Evolutionary conservation across 169 alveolate species (phyloP).

Genomic region (Plasmodium gallinaceum): DNA sequence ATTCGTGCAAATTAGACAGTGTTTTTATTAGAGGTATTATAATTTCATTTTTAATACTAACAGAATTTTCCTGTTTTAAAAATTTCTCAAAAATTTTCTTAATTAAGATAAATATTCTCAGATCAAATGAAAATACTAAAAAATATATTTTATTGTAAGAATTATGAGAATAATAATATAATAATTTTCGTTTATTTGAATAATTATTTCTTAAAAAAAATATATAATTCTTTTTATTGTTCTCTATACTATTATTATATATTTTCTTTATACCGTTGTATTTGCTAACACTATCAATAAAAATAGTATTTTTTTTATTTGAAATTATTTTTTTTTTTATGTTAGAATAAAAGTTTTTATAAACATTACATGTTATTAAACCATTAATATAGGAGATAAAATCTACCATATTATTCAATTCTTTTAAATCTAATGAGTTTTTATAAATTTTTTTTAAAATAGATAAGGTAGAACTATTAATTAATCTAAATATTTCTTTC

Average conservation of each 20-base stretch:
- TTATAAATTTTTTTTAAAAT: constrained; percentile 16
- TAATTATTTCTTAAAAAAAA: neutral
- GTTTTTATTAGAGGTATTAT: constrained; percentile 22
- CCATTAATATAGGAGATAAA: constrained; percentile 29
- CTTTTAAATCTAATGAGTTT: neutral
- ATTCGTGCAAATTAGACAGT: constrained; percentile 21
- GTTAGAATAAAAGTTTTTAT: neutral
- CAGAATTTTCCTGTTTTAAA: constrained; percentile 6
- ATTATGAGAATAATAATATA: constrained; percentile 18
- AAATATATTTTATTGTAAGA: constrained; percentile 13
- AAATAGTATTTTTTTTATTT: neutral
- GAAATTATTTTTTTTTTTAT: constrained; percentile 1
- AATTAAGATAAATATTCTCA: constrained; percentile 41
- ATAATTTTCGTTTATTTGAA: constrained; percentile 1
- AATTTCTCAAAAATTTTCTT: constrained; percentile 19
- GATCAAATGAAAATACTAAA: constrained; percentile 33
- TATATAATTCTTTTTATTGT: neutral
- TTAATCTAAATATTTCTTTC: constrained; percentile 20
- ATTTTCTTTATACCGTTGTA: neutral
- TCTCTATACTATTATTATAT: neutral
- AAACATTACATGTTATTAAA: constrained; percentile 32
- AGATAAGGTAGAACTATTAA: constrained; percentile 8
- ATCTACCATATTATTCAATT: constrained; percentile 20
- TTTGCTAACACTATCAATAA: neutral
- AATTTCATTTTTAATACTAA: neutral